These are phyloP conservation scores for Penicillium robsamsonii DNA, from an alignment of 495 filamentous ascomycete genomes.

Conservation along the genomic window DNA sequence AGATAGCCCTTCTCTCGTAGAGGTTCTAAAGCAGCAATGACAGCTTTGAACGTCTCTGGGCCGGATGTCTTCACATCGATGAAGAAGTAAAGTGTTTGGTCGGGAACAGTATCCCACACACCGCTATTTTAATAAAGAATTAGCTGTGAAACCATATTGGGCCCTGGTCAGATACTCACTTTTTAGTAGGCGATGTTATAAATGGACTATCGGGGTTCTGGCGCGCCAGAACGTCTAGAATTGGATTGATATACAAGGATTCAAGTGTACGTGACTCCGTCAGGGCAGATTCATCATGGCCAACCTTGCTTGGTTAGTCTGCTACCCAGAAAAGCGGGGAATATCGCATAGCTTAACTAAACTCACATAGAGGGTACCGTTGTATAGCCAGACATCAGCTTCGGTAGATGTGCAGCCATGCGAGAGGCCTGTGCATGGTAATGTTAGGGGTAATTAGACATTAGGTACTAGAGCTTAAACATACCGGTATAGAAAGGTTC, in stretches of 20 bases:
- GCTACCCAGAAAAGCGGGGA: not conserved
- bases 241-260: conserved; percentile 57
- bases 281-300: conserved; percentile 52
- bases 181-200: conserved; percentile 37
- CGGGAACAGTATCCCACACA: conserved; percentile 49
- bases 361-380: conserved; percentile 58
- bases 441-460: not conserved
- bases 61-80: conserved; percentile 68
- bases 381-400: conserved; percentile 84
- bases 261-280: conserved; percentile 51
- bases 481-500: conserved; percentile 51
- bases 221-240: conserved; percentile 50
- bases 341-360: not conserved
- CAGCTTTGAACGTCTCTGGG: conserved; percentile 50
- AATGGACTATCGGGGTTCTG: conserved; percentile 47
- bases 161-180: conserved; percentile 23
- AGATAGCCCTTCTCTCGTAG: conserved; percentile 62
- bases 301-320: conserved; percentile 38
- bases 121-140: conserved; percentile 27
- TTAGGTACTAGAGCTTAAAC: not conserved
- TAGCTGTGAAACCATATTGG: not conserved
- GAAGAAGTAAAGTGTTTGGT: conserved; percentile 65
- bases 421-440: conserved; percentile 30
- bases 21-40: conserved; percentile 61
- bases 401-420: conserved; percentile 72